Conservation (phyloP, 1,284 basidiomycete genomes). For the Melampsora occidentalis region DNA sequence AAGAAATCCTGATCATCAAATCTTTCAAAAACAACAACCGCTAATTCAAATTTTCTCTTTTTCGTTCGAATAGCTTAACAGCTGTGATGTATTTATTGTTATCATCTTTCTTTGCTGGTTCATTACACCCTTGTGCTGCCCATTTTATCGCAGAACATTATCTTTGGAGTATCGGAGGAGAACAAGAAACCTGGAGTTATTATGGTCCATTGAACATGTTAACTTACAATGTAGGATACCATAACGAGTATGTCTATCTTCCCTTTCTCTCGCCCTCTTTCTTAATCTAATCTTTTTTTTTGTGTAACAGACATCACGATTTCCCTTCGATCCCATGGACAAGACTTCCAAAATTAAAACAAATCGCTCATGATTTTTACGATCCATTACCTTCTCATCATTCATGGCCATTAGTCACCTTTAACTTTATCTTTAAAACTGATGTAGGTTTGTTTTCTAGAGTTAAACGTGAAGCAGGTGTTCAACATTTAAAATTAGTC, state of each 20-base stretch:
- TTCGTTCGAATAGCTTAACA: background rate
- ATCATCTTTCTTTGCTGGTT: slow-evolving; percentile 90
- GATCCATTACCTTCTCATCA: slow-evolving; percentile 79
- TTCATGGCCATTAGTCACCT: slow-evolving; percentile 89
- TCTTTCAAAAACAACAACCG: slow-evolving; percentile 58
- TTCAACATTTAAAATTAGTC: background rate
- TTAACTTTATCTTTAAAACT: slow-evolving; percentile 86
- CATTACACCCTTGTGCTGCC: slow-evolving; percentile 88
- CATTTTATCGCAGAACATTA: slow-evolving; percentile 88
- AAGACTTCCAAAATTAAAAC: slow-evolving; percentile 75
- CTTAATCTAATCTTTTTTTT: slow-evolving; percentile 59
- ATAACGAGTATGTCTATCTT: slow-evolving; percentile 66
- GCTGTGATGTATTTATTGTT: slow-evolving; percentile 78
- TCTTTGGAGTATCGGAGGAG: slow-evolving; percentile 50
- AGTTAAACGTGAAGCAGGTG: slow-evolving; percentile 54
- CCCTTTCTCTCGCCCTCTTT: slow-evolving; percentile 5
- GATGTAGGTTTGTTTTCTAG: slow-evolving; percentile 69
- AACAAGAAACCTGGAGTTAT: slow-evolving; percentile 94
- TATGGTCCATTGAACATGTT: slow-evolving; percentile 87
- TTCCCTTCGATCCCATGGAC: slow-evolving; percentile 97
- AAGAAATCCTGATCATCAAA: slow-evolving; percentile 50
- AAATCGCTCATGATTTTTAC: slow-evolving; percentile 88
- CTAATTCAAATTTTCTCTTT: slow-evolving; percentile 33
- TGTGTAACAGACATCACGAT: slow-evolving; percentile 98
- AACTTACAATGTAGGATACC: slow-evolving; percentile 97